Base-by-base conservation (phyloP, 2,329 filamentous ascomycete species). In the Periconia digitata region DNA sequence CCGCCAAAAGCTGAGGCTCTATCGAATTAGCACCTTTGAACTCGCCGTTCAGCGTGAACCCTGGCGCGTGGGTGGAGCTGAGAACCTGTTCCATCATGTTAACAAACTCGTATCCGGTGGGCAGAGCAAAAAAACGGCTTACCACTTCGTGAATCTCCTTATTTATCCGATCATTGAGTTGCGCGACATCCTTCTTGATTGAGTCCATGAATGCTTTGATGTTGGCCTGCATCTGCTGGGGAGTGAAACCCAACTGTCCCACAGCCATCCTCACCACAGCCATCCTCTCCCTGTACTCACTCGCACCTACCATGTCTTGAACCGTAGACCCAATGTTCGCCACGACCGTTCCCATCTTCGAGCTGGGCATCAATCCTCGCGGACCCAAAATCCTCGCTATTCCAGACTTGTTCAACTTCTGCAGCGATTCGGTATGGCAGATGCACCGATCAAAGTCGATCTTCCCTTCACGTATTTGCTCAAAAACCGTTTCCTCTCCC, bases 361-460 rank as follows among this genome's bases (percentile, higher is more conserved):
- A 76, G 69, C 84, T 95, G 6, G 94, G 94, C 94, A 99, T 97
- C 65, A 99, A 73, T 2, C 92, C 92, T 72, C 84, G 86, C 39
- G 95, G 94, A 64, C 94, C 94, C 17, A 99, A 78, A 37, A 96
- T 81, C 56, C 86, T 82, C 55, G 88, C 92, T 54, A 99, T 72
- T 0, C 82, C 84, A 29, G 91, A 87, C 76, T 94, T 92, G 69
- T 86, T 87, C 63, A 99, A 76, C 47, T 88, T 90, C 44, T 82
- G 80, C 59, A 94, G 78, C 59, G 86, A 91, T 60, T 89, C 84
- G 43, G 81, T 79, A 72, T 96, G 92, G 74, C 90, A 95, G 60
- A 99, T 84, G 54, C 91, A 87, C 46, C 89, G 81, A 70, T 97
- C 94, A 69, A 97, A 99, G 21, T 90, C 83, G 55, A 97, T 87